Conservation (phyloP, 1,284 basidiomycete genomes). For the Sphaerobolus stellatus region DNA sequence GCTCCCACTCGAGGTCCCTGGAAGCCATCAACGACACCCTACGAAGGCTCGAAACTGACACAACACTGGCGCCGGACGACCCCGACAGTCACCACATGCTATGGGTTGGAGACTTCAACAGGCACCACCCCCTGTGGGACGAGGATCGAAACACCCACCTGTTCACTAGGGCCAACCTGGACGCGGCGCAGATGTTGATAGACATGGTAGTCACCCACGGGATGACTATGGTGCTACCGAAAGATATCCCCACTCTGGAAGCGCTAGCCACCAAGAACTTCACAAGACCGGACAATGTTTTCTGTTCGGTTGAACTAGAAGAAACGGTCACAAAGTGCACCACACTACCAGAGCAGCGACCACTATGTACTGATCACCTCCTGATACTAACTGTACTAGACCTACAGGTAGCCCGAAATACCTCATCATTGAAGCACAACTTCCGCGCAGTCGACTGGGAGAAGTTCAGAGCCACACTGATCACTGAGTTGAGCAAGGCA, state of each 20-base stretch:
- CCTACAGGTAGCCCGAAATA: slow-evolving; percentile 12
- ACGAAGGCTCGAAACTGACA: too few species aligned
- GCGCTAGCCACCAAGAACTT: slow-evolving; percentile 24
- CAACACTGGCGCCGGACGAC: too few species aligned
- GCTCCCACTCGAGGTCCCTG: slow-evolving; percentile 20
- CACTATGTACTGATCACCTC: slow-evolving; percentile 27
- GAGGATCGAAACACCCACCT: slow-evolving; percentile 41
- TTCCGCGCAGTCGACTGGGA: slow-evolving; percentile 26
- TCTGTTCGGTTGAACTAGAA: slow-evolving; percentile 15
- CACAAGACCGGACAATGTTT: slow-evolving; percentile 37
- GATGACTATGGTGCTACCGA: slow-evolving; percentile 29
- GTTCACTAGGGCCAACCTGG: slow-evolving; percentile 25
- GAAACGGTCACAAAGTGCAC: slow-evolving; percentile 23
- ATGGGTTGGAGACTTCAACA: too few species aligned
- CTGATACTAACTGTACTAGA: slow-evolving; percentile 22
- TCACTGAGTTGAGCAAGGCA: background rate
- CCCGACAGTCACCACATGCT: slow-evolving; percentile 27
- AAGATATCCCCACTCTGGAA: slow-evolving; percentile 28
- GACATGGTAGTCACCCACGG: slow-evolving; percentile 16
- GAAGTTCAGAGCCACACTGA: slow-evolving; percentile 18
- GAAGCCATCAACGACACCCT: slow-evolving; percentile 13
- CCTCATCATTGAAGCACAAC: slow-evolving; percentile 12
- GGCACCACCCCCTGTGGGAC: too few species aligned
- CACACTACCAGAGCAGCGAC: slow-evolving; percentile 12
- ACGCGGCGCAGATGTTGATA: slow-evolving; percentile 22